A percentile compares a stretch with the other conserved stretches of the same genome.
These are phyloP conservation scores for Colletotrichum sp. DNA, from an alignment of 2,329 filamentous ascomycete species.

Conservation along the genomic window DNA sequence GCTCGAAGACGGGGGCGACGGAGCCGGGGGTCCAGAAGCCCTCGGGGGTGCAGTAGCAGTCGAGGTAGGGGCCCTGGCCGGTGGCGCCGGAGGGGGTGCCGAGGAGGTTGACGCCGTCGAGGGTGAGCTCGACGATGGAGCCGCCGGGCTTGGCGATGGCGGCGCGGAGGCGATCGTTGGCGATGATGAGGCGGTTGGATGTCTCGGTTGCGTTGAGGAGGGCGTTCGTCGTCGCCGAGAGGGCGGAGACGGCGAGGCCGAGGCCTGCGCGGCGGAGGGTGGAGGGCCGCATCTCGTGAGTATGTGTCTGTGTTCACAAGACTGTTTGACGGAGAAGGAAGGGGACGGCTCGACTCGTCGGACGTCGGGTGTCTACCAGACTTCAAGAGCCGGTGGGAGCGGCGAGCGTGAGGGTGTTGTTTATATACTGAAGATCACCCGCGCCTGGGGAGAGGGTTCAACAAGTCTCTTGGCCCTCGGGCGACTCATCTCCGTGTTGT, in stretches of 20 bases:
- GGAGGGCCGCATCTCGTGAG: background rate
- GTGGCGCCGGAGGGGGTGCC: constrained; percentile 45
- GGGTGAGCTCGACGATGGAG: constrained; percentile 37
- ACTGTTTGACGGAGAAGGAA: background rate
- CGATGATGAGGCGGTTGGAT: constrained; percentile 35
- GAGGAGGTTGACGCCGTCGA: constrained; percentile 50
- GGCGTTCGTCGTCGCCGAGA: constrained; percentile 22
- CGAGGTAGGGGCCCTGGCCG: constrained; percentile 60
- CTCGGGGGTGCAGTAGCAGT: constrained; percentile 63
- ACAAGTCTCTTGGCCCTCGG: background rate
- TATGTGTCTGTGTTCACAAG: background rate
- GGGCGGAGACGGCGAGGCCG: background rate
- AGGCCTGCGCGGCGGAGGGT: background rate
- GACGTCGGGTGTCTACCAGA: background rate
- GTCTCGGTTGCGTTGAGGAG: constrained; percentile 38
- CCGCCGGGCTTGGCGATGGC: constrained; percentile 41
- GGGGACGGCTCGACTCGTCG: background rate
- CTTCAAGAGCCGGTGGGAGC: background rate
- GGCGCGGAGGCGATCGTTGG: constrained; percentile 42
- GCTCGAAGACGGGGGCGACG: constrained; percentile 50
- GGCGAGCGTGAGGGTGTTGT: background rate
- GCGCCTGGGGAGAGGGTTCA: background rate
- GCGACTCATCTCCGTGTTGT: constrained; percentile 3
- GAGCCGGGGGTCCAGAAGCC: constrained; percentile 62
- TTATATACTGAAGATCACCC: background rate